A percentile compares a stretch with the other conserved stretches of the same genome.
Conservation (phyloP, 306 rosid genomes). For the Argentina anserina region DNA sequence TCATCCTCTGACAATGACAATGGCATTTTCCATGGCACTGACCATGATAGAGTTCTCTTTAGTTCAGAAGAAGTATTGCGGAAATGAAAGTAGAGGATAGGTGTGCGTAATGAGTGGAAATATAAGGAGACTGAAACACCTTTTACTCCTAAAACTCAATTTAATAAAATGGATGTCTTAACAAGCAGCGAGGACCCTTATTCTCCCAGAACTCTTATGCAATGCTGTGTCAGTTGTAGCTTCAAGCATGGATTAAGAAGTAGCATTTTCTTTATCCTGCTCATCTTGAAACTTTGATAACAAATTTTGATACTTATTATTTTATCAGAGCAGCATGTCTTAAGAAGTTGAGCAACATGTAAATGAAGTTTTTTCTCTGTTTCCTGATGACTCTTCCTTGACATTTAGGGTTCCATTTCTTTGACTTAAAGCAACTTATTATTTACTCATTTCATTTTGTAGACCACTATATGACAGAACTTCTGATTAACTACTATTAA, state of each 20-base stretch:
- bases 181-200: neutral
- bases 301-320: neutral
- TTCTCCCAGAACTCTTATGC: neutral
- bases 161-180: neutral
- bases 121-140: neutral
- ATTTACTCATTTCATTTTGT: neutral
- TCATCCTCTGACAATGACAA: neutral
- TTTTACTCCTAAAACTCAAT: neutral
- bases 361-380: neutral
- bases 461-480: neutral
- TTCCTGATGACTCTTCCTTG: neutral
- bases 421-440: neutral
- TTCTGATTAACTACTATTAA: neutral
- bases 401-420: neutral
- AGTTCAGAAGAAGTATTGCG: neutral
- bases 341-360: neutral
- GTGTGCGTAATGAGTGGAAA: neutral
- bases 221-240: neutral
- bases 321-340: neutral
- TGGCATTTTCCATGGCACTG: neutral
- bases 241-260: neutral
- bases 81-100: neutral
- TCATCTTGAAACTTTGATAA: neutral
- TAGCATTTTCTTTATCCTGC: neutral
- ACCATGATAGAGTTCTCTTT: neutral